These are phyloP conservation scores for Pogostemon cablin DNA, from an alignment of 257 asterid species.

Conservation along the genomic window DNA sequence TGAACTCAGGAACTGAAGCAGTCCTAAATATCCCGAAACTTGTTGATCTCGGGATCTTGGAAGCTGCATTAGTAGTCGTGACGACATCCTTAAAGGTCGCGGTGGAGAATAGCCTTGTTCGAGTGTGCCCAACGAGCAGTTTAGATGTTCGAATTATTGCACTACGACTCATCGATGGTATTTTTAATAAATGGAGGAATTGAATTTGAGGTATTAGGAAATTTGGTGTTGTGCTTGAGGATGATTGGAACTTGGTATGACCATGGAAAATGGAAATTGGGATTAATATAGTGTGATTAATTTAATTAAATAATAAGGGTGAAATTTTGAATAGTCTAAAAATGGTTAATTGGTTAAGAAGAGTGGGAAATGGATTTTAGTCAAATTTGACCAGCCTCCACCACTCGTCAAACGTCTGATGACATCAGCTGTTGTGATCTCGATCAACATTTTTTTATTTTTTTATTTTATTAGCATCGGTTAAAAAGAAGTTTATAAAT, in stretches of 20 bases:
- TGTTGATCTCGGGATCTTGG: neutral
- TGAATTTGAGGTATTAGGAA: constrained; percentile 4
- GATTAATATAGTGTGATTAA: constrained; percentile 34
- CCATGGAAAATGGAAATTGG: neutral
- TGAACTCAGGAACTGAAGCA: constrained; percentile 14
- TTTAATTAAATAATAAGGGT: neutral
- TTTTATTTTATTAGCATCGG: too few relatives aligned
- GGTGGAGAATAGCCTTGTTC: constrained; percentile 35
- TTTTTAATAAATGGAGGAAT: neutral
- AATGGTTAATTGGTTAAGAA: neutral
- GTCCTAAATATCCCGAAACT: constrained; percentile 21
- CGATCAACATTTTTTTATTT: neutral
- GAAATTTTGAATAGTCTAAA: neutral
- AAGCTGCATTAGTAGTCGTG: neutral
- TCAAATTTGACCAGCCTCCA: constrained; percentile 32
- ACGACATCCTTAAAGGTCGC: neutral
- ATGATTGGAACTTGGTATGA: constrained; percentile 25
- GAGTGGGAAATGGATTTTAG: constrained; percentile 11
- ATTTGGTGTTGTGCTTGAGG: constrained; percentile 1
- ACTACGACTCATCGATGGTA: constrained; percentile 39
- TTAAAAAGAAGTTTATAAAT: too few relatives aligned
- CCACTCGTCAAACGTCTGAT: constrained; percentile 10
- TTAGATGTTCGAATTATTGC: constrained; percentile 38
- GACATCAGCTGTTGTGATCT: neutral
- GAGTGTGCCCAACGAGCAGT: constrained; percentile 35